phyloP scores from a whole-genome alignment of 1,284 basidiomycete genomes.

The Athelia sp. region DNA sequence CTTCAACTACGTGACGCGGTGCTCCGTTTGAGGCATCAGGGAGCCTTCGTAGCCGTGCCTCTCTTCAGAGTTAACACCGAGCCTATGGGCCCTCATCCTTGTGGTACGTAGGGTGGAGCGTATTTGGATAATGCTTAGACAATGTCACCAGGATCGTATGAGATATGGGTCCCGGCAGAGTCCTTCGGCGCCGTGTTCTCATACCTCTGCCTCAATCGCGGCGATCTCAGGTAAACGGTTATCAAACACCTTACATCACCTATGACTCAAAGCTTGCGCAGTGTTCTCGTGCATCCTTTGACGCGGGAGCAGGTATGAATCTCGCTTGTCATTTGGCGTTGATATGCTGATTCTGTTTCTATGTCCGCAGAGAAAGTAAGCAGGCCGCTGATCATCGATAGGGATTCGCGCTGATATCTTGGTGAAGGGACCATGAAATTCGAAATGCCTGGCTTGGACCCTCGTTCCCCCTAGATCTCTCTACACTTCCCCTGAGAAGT shows the following conservation, averaged over 20 bases:
- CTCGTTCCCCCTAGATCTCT: conserved; percentile 60
- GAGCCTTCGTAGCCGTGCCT: conserved; percentile 73
- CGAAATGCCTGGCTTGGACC: conserved; percentile 71
- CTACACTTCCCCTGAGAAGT: conserved; percentile 41
- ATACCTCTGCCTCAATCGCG: conserved; percentile 63
- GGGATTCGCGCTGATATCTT: not conserved
- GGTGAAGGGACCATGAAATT: conserved; percentile 52
- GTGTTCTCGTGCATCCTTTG: conserved; percentile 67
- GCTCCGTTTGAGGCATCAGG: conserved; percentile 60
- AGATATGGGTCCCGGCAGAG: conserved; percentile 71
- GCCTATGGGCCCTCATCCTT: conserved; percentile 73
- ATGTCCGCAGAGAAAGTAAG: conserved; percentile 27
- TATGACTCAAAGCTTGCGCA: conserved; percentile 17
- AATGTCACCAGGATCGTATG: conserved; percentile 56
- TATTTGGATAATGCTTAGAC: not conserved
- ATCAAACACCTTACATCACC: not conserved
- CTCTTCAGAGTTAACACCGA: conserved; percentile 62
- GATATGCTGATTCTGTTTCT: too few relatives aligned
- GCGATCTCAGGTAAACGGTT: conserved; percentile 51
- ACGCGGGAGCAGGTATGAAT: conserved; percentile 57
- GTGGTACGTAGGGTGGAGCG: conserved; percentile 34
- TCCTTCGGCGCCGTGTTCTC: conserved; percentile 71
- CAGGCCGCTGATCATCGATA: not conserved
- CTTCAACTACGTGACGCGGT: conserved; percentile 66
- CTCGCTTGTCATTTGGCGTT: not conserved